Evolutionary conservation across 75 land plant genomes (phyloP).

Genomic region (Cryptomeria japonica): DNA sequence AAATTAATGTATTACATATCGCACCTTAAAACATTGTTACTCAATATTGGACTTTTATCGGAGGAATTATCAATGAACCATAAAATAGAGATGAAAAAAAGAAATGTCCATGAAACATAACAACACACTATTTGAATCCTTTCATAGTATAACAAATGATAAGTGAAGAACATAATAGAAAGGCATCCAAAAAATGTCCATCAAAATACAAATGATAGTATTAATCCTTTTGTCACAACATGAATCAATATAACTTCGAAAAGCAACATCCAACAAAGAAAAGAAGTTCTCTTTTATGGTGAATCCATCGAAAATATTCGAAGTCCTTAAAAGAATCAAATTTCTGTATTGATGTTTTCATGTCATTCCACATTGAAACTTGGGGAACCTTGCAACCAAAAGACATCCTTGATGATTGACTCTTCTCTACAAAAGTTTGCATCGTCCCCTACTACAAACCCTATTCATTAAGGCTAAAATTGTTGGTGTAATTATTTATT

Average conservation of each 20-base stretch:
- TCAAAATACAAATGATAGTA: background rate
- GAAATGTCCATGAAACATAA: background rate
- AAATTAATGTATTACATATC: constrained; percentile 6
- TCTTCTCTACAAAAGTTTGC: background rate
- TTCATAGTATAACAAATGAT: background rate
- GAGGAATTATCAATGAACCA: constrained; percentile 10
- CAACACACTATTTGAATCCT: background rate
- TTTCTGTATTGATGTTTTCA: background rate
- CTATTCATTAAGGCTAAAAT: background rate
- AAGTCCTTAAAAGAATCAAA: background rate
- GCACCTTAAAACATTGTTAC: background rate
- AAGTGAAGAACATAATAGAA: background rate
- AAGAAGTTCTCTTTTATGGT: background rate
- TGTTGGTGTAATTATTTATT: too few species aligned
- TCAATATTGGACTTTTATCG: background rate
- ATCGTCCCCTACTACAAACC: background rate
- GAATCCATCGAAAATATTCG: background rate
- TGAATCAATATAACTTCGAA: background rate
- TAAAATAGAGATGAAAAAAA: background rate
- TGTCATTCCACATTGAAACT: background rate
- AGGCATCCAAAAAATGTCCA: background rate
- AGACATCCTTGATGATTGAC: background rate
- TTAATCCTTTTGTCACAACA: background rate
- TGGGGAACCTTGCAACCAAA: background rate
- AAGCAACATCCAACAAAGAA: constrained; percentile 10